Evolutionary conservation across 257 asterid genomes (phyloP).

Genomic region (Nicotiana sylvestris): DNA sequence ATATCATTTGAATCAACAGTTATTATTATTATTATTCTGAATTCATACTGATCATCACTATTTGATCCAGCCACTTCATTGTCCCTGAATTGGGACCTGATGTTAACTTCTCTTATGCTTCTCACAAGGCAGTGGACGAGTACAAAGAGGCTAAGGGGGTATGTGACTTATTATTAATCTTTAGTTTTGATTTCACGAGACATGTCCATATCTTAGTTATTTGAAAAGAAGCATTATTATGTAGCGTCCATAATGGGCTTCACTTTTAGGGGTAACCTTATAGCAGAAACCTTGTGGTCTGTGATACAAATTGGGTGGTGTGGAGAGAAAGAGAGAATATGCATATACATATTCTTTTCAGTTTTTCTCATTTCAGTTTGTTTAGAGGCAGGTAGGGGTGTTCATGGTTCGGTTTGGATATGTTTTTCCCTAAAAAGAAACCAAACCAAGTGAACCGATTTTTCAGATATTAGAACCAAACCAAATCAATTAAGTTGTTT

Average conservation of each 20-base stretch:
- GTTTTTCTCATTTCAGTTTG: neutral
- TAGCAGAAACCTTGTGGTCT: neutral
- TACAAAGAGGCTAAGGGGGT: constrained; percentile 92
- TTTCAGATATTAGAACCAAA: too few species aligned
- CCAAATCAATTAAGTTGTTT: too few species aligned
- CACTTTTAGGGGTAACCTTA: neutral
- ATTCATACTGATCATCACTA: constrained; percentile 1
- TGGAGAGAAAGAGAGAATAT: neutral
- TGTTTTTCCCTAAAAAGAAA: too few species aligned
- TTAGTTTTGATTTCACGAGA: neutral
- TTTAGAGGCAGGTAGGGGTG: neutral
- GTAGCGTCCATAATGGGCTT: neutral
- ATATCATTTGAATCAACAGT: neutral
- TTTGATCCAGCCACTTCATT: constrained; percentile 70
- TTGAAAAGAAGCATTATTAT: neutral
- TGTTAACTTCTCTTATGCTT: constrained; percentile 74
- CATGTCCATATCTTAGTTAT: neutral
- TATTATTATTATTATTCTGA: neutral
- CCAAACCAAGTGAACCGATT: too few species aligned
- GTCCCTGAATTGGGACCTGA: constrained; percentile 95
- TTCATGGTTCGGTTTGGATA: too few species aligned
- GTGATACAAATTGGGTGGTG: neutral
- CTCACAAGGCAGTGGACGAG: constrained; percentile 88
- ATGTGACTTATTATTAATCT: constrained; percentile 16
- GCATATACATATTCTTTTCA: neutral